Evolutionary conservation across 2,329 filamentous ascomycete species (phyloP), one percentile per base, ranked within the genome.

Genomic region (Hypoxylon sp.): DNA sequence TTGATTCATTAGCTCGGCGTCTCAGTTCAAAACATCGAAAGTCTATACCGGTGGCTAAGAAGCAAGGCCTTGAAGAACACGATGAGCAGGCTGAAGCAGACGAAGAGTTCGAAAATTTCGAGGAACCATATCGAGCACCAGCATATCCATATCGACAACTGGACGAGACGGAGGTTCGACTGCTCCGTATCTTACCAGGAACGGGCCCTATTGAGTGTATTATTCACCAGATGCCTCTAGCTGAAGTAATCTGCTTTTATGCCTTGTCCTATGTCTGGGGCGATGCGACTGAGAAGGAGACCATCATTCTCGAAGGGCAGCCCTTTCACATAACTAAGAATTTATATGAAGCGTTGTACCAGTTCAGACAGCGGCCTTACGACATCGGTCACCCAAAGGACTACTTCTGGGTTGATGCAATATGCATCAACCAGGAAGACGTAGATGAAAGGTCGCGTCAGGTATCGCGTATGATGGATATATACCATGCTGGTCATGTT

Each of bases 371-470:
- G 61, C 30, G 19, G 1, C 58, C 61, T 46, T n/a, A 46, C 25
- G 61, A 64, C 7, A 0, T 67, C 21, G 52, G 58, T 32, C 21
- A 63, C 32, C 51, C 47, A 23, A 21, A 46, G 32, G 52, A 56
- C 21, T 66, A 69, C 21, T 69, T 61, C 51, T 74, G 72, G 72
- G 30, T 71, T 23, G 72, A 74, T 32, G 69, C 72, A 0, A 67
- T 74, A 11, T 73, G 72, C n/a, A 67, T 74, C 19, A 70, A 74
- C 23, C 72, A 74, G 29, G 23, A 55, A 0, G 61, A 74, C 25
- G 0, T 53, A 0, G 56, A 58, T 4, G 72, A 74, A 52, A 70
- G 52, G n/a, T 67, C 63, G 0, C n/a, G 8, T 1, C 65, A 71
- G 29, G 52, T 74, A 9, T 25, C 58, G 2, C 68, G 68, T 2